Conservation (phyloP, 768 basidiomycete genomes). For the Collybiopsis confluens region DNA sequence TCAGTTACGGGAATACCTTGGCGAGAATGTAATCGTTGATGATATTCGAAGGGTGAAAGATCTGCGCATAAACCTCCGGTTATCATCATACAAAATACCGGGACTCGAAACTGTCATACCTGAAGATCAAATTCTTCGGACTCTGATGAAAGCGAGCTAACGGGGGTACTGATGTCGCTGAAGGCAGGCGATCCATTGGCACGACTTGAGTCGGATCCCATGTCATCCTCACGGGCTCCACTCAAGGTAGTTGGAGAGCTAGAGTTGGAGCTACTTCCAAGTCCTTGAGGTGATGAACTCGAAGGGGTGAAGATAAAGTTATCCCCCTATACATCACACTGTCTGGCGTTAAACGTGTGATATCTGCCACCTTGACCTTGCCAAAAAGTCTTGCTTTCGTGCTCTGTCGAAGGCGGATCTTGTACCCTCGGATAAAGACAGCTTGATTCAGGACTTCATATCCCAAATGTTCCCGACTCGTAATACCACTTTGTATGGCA, state of each 20-base stretch:
- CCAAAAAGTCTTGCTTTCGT: background rate
- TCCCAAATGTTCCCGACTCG: background rate
- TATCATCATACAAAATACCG: background rate
- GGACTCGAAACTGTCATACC: too few relatives aligned
- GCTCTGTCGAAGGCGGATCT: background rate
- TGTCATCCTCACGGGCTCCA: background rate
- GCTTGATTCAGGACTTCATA: background rate
- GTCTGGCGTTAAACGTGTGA: too few relatives aligned
- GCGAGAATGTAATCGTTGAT: slow-evolving; percentile 12
- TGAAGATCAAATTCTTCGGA: too few relatives aligned
- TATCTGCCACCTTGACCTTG: background rate
- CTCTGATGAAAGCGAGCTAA: too few relatives aligned
- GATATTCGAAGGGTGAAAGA: background rate
- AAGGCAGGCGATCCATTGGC: background rate
- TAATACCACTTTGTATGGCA: background rate
- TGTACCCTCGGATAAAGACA: background rate
- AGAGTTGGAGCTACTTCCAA: background rate
- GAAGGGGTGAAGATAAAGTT: background rate
- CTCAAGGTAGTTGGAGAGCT: background rate
- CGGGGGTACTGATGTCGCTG: background rate
- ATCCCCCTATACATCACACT: background rate
- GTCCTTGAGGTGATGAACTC: too few relatives aligned
- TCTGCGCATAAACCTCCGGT: background rate
- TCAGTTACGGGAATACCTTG: slow-evolving; percentile 3
- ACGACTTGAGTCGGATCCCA: background rate